Evolutionary conservation across 768 basidiomycete genomes (phyloP), one percentile per base, ranked within the genome.

Genomic region (Coprinopsis cinerea): DNA sequence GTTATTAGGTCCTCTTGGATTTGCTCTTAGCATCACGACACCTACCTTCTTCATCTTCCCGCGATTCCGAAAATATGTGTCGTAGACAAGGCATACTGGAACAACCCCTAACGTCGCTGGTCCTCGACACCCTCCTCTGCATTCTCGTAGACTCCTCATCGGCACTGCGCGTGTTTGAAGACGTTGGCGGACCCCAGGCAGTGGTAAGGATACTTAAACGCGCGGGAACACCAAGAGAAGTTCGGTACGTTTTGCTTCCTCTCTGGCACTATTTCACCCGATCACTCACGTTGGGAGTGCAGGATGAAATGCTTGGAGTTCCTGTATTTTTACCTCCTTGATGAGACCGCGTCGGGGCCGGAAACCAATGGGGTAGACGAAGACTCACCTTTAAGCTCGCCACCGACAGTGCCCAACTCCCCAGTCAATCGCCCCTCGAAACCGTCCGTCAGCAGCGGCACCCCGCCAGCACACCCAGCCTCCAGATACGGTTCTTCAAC

Each of bases 251-350:
- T 9, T 14, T 25, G 9, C 20, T 4, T 18, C 36, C 6, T 17
- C 13, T 20, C 23, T 37, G 2, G n/a, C n/a, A 26, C 2, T n/a
- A 30, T 18, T 11, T 18, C 17, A 6, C 7, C 36, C 36, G 36
- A 18, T 18, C 36, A 37, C 39, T 44, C 23, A 35, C 15, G 17
- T 27, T 32, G 15, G 5, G 28, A 22, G n/a, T 32, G 18, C 58
- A 95, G 93, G 58, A 95, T 96, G 88, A 95, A 95, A 70, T 95
- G 92, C 54, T 73, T 97, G 15, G 94, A 96, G 62, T 93, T 96
- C 58, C 68, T 97, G 14, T 95, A 95, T 65, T 96, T 94, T 64
- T 97, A 97, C 64, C 74, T 97, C 5, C 73, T 95, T 39, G 93
- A 94, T 52, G 93, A 96, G 61, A 80, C 78, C 10, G 30, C 35